Percentiles rank a stretch among this genome's conserved stretches.
phyloP scores from a whole-genome alignment of 1,284 basidiomycete species.

The Albatrellus sp. region DNA sequence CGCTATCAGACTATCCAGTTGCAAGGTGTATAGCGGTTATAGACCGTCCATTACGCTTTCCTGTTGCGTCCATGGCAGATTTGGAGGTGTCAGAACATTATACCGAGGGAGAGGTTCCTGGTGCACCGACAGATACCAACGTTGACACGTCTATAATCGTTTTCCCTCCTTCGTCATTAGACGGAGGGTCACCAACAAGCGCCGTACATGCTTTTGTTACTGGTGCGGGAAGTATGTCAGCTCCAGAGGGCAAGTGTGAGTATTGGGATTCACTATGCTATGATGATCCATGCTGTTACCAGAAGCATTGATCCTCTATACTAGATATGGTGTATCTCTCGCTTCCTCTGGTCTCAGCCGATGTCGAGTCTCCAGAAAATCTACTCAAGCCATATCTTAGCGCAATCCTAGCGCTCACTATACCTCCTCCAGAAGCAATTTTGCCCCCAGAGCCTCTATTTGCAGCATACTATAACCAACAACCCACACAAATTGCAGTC shows the following conservation, averaged over 20 bases:
- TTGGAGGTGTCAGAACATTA: slow-evolving; percentile 12
- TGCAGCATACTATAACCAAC: slow-evolving; percentile 43
- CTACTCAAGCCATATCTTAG: slow-evolving; percentile 52
- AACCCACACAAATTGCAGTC: slow-evolving; percentile 7
- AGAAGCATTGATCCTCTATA: slow-evolving; percentile 4
- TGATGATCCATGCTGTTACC: neutral
- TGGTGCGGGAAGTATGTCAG: slow-evolving; percentile 77
- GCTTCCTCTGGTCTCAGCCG: slow-evolving; percentile 26
- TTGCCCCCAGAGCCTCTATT: slow-evolving; percentile 29
- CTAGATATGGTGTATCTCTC: slow-evolving; percentile 54
- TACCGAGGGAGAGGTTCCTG: slow-evolving; percentile 14
- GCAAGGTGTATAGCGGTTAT: slow-evolving; percentile 65
- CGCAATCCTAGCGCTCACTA: slow-evolving; percentile 28
- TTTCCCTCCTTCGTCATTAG: slow-evolving; percentile 63
- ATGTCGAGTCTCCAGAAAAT: slow-evolving; percentile 25
- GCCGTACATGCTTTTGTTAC: slow-evolving; percentile 65
- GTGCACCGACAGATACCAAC: slow-evolving; percentile 12
- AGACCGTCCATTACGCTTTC: slow-evolving; percentile 30
- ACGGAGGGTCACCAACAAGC: slow-evolving; percentile 29
- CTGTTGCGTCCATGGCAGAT: slow-evolving; percentile 6
- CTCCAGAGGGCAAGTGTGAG: slow-evolving; percentile 77
- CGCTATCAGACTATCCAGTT: slow-evolving; percentile 16
- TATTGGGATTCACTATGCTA: neutral
- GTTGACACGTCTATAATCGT: slow-evolving; percentile 69
- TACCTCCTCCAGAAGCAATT: slow-evolving; percentile 9